Evolutionary conservation across 2,329 filamentous ascomycete species (phyloP).

Genomic region (Aaosphaeria arxii): DNA sequence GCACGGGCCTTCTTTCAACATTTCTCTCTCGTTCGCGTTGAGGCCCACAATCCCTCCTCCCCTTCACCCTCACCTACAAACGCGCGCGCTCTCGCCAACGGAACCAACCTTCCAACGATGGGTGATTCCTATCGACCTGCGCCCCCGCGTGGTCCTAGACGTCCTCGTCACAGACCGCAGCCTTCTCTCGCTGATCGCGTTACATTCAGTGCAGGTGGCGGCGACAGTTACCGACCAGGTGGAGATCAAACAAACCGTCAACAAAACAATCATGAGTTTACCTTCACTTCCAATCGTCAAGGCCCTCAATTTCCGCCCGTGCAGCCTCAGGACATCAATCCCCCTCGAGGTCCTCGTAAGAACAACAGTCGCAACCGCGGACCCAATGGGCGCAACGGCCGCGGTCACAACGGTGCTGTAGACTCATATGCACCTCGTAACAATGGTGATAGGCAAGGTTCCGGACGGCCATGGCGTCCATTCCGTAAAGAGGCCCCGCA

Average conservation of each 20-base stretch:
- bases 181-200: constrained; percentile 21
- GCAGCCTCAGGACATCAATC: neutral
- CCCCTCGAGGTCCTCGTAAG: neutral
- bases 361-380: neutral
- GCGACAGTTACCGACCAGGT: constrained; percentile 21
- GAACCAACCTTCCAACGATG: constrained; percentile 7
- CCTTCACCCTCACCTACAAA: neutral
- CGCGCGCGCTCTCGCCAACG: neutral
- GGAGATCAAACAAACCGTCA: neutral
- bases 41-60: too few species aligned
- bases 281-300: constrained; percentile 26
- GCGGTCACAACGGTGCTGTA: neutral
- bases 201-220: constrained; percentile 23
- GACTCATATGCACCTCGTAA: neutral
- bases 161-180: neutral
- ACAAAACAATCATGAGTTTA: constrained; percentile 26
- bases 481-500: neutral
- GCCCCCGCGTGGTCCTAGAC: constrained; percentile 1
- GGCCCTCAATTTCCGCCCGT: constrained; percentile 28
- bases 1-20: too few species aligned
- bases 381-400: neutral
- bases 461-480: neutral
- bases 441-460: neutral
- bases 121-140: constrained; percentile 23
- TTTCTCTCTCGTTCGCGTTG: too few species aligned